phyloP scores from a whole-genome alignment of 164 flowering plant species.

The Malania oleifera region DNA sequence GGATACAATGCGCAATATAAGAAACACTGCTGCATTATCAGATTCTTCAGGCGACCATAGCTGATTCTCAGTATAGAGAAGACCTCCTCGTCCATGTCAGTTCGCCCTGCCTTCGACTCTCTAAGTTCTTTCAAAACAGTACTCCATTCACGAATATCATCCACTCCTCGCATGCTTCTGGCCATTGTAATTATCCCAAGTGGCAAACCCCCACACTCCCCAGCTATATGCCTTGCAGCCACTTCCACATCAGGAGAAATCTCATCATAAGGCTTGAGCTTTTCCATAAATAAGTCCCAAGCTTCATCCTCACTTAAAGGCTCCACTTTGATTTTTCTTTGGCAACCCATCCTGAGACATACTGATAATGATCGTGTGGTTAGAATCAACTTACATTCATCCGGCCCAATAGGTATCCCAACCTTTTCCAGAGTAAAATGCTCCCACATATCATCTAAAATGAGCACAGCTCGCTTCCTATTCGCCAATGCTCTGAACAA shows the following conservation, averaged over 20 bases:
- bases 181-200: constrained; percentile 19
- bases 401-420: background rate
- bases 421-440: too few species aligned
- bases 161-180: constrained; percentile 13
- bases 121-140: constrained; percentile 17
- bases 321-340: constrained; percentile 6
- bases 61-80: constrained; percentile 15
- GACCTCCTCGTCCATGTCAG: constrained; percentile 6
- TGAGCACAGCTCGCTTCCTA: too few species aligned
- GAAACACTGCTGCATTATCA: constrained; percentile 2
- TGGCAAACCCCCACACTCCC: constrained; percentile 24
- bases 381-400: constrained; percentile 14
- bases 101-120: background rate
- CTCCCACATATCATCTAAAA: too few species aligned
- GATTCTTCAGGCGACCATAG: constrained; percentile 9
- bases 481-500: background rate
- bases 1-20: constrained; percentile 17
- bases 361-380: constrained; percentile 19
- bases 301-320: constrained; percentile 15
- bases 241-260: background rate
- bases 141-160: constrained; percentile 15
- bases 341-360: constrained; percentile 18
- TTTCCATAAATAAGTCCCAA: constrained; percentile 13
- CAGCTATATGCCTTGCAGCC: constrained; percentile 4
- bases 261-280: too few species aligned